Base-by-base conservation (phyloP, 78 protist species). In the Abeoforma whisleri region DNA sequence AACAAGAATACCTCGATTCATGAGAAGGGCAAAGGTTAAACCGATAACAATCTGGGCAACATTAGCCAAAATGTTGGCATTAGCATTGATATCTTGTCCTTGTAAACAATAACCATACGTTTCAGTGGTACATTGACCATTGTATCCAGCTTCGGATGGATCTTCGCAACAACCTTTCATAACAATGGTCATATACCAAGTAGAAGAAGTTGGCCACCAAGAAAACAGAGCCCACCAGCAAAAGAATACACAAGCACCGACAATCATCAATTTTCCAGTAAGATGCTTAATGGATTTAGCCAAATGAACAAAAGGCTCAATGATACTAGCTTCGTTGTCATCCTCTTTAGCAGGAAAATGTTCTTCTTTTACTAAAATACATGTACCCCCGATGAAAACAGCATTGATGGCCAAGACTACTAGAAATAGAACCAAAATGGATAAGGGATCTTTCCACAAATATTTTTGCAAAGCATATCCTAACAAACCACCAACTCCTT, bases 151-250 rank as follows among this genome's bases (percentile, higher is more conserved):
- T 16, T 2, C 28, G 76, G 5, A 2, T 5, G 35, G 76, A 16
- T 16, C 57, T 16, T 5, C 8, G 8, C 34, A 30, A 8, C 82
- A 77, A 32, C 82, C 82, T 16, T 31, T 36, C 2, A 77, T 16
- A 33, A 77, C 82, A 31, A 32, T 34, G 25, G 25, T 77, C 31
- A 33, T 31, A 57, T 32, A 77, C 82, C 82, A 77, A 33, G 57
- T 77, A 30, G 82, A 77, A 77, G 71, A n/a, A 16, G 39, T 34
- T 30, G 82, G 82, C 82, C 82, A 77, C 82, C 82, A 77, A 28
- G 57, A 39, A 34, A 77, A 77, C 57, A 77, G 12, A 16, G 57
- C 82, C 82, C 48, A 28, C 82, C 82, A 77, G 25, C 48, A 77
- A 36, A 77, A 77, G 38, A 77, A 77, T 2, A 32, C 48, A 5